Conservation (phyloP, 768 basidiomycete genomes). For the Megacollybia marginata region DNA sequence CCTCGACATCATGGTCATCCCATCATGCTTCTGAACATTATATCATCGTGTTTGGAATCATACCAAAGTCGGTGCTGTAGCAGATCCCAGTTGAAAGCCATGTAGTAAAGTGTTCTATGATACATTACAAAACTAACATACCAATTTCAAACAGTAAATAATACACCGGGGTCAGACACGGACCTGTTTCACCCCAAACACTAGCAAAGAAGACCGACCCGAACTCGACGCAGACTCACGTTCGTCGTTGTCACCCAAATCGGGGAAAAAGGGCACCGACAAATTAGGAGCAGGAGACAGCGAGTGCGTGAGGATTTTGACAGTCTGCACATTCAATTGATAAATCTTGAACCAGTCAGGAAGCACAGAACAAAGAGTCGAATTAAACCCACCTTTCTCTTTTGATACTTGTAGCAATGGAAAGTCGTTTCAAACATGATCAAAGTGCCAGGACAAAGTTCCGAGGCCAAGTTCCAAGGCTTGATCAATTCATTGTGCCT, state of each 20-base stretch:
- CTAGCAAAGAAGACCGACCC: no score
- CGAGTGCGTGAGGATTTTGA: background rate
- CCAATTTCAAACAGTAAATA: no score
- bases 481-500: background rate
- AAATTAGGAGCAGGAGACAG: background rate
- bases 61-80: slow-evolving; percentile 34
- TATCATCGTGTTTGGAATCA: slow-evolving; percentile 37
- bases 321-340: background rate
- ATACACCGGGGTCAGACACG: no score
- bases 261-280: background rate
- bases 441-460: background rate
- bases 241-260: background rate
- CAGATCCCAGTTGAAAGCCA: background rate
- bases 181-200: no score
- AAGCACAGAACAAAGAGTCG: background rate
- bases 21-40: slow-evolving; percentile 41
- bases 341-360: background rate
- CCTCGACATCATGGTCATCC: slow-evolving; percentile 32
- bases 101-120: no score
- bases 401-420: background rate
- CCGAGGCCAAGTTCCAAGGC: background rate
- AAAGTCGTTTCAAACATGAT: background rate
- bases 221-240: no score
- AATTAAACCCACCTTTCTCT: background rate
- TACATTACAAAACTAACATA: no score